Evolutionary conservation across 179 eudicot genomes (phyloP).

Genomic region (Sideroxylon spinosum): DNA sequence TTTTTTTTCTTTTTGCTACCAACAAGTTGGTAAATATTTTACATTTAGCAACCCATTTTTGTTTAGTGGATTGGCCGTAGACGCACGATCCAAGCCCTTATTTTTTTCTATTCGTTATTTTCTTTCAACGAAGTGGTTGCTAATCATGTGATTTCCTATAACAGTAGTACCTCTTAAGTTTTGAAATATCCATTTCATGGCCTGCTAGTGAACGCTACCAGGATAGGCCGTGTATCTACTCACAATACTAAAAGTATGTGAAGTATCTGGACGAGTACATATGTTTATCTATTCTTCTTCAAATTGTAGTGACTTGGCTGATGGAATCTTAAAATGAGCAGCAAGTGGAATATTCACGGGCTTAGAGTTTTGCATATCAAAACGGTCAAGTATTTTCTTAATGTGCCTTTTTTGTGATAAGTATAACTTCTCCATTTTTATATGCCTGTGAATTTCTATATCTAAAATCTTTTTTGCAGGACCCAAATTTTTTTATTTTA

Average conservation of each 20-base stretch:
- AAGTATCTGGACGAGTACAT: neutral
- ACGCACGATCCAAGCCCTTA: too few relatives aligned
- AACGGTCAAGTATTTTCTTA: slow-evolving; percentile 11
- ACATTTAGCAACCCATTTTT: too few relatives aligned
- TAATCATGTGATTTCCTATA: too few relatives aligned
- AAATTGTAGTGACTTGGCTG: neutral
- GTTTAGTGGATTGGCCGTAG: too few relatives aligned
- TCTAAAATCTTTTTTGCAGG: neutral
- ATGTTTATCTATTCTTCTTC: neutral
- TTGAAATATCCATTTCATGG: slow-evolving; percentile 2
- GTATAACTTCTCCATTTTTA: neutral
- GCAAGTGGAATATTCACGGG: neutral
- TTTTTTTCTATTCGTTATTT: too few relatives aligned
- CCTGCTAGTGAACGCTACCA: neutral
- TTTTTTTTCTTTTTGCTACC: too few relatives aligned
- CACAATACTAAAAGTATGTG: neutral
- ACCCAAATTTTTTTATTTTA: neutral
- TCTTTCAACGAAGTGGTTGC: too few relatives aligned
- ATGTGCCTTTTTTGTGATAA: neutral
- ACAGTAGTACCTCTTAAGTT: neutral
- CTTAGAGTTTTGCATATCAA: slow-evolving; percentile 8
- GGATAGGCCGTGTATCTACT: neutral
- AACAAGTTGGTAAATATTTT: too few relatives aligned
- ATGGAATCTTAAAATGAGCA: slow-evolving; percentile 4
- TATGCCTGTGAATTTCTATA: neutral